phyloP scores from a whole-genome alignment of 345 rosid genomes.

The Citrus cavaleriei region DNA sequence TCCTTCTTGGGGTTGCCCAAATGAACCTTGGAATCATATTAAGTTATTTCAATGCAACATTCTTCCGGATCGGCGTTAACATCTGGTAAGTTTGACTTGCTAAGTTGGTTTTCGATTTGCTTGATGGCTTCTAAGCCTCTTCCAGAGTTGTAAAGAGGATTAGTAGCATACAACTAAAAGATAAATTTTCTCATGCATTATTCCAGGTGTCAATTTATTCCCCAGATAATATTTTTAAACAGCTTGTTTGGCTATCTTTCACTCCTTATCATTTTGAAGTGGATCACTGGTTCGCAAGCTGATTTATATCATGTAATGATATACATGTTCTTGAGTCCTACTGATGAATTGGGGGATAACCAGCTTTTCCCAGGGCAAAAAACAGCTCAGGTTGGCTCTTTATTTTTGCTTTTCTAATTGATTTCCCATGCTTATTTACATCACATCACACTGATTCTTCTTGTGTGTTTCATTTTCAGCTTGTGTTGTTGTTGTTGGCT shows the following conservation, averaged over 20 bases:
- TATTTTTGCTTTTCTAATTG: not conserved
- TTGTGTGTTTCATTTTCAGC: conserved; percentile 39
- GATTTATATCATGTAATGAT: conserved; percentile 90
- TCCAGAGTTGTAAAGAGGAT: not conserved
- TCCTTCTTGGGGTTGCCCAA: conserved; percentile 92
- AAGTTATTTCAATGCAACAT: conserved; percentile 86
- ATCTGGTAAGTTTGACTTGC: conserved; percentile 50
- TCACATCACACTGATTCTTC: not conserved
- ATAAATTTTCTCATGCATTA: conserved; percentile 10
- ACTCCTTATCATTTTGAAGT: conserved; percentile 73
- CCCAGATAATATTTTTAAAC: conserved; percentile 90
- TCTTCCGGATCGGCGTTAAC: conserved; percentile 58
- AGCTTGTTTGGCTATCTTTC: conserved; percentile 92
- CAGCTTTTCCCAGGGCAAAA: conserved; percentile 79
- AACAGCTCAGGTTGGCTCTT: conserved; percentile 55
- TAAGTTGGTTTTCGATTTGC: conserved; percentile 7
- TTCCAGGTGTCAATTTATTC: conserved; percentile 92
- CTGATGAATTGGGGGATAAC: conserved; percentile 88
- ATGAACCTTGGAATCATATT: conserved; percentile 95
- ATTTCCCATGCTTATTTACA: not conserved
- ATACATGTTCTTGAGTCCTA: conserved; percentile 97
- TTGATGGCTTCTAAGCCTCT: conserved; percentile 9
- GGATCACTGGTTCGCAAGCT: conserved; percentile 92
- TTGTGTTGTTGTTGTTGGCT: conserved; percentile 67
- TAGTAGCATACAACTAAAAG: not conserved